phyloP scores from a whole-genome alignment of 768 basidiomycete species.

The Naganishia onofrii region DNA sequence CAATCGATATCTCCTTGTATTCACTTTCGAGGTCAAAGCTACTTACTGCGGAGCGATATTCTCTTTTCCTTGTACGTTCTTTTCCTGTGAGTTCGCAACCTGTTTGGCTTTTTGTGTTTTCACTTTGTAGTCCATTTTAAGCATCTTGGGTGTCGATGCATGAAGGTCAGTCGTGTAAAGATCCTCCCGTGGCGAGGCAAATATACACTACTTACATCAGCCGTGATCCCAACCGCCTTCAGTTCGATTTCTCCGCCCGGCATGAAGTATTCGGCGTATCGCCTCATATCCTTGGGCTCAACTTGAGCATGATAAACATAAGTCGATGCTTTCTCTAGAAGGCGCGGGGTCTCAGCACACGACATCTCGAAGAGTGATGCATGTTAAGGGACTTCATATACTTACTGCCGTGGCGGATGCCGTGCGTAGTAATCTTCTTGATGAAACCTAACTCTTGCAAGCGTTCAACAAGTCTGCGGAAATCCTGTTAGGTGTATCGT shows the following conservation, averaged over 20 bases:
- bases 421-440: neutral
- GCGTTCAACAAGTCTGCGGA: slow-evolving; percentile 4
- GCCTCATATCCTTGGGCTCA: neutral
- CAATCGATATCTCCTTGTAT: neutral
- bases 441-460: slow-evolving; percentile 2
- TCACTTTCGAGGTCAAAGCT: neutral
- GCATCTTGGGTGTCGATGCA: neutral
- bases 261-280: slow-evolving; percentile 18
- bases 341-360: too few species aligned
- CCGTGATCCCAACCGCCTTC: slow-evolving; percentile 19
- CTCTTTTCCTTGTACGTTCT: neutral
- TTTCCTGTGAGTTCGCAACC: neutral
- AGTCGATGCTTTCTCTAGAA: neutral
- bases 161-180: neutral
- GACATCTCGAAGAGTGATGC: too few species aligned
- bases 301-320: neutral
- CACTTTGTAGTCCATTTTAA: neutral
- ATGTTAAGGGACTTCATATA: neutral
- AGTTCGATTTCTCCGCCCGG: slow-evolving; percentile 20
- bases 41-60: slow-evolving; percentile 6
- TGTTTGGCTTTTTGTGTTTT: neutral
- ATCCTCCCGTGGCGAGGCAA: neutral
- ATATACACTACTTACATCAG: slow-evolving; percentile 1
- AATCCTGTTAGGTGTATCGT: neutral
- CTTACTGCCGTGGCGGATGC: slow-evolving; percentile 7